Evolutionary conservation across 2,329 filamentous ascomycete genomes (phyloP), one percentile per base, ranked within the genome.

Genomic region (Sporothrix variecibatus): DNA sequence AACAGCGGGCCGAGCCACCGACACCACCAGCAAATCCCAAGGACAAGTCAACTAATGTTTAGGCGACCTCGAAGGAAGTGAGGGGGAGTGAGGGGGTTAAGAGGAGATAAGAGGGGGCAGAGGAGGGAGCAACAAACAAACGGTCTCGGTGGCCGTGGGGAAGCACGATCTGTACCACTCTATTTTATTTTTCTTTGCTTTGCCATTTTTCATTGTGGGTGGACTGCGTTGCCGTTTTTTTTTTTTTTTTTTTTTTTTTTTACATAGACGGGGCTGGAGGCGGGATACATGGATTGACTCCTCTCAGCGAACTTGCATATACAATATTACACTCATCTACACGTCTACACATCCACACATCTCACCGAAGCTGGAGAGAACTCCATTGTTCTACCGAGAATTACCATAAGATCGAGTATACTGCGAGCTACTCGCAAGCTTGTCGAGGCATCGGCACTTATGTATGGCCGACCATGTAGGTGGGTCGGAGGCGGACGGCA

Each of bases 261-360:
- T 12, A 46, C 23, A 67, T 67, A 46, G 38, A 67, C n/a, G 31
- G 38, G 38, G 20, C 38, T 15, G 23, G 23, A 23, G 23, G 62
- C n/a, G 4, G 8, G 2, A n/a, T 38, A 28, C 8, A 67, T 2
- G 15, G 12, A 49, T 3, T 40, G 20, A 28, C 23, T 67, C 38
- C 60, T 65, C 60, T 43, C 60, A 43, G 34, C 60, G 20, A 67
- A 67, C 11, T 46, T 43, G 62, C 62, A 67, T 46, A 67, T 28
- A 46, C 38, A 56, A 67, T 28, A 23, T 46, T 46, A 67, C 12
- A 43, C 60, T 65, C 60, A 64, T 12, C 60, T 64, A 64, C 17
- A 60, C 23, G 17, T 34, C 4, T 7, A 34, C 56, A 60, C 15
- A 26, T 17, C 6, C 8, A 9, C 8, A 8, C 23, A 15, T 28